Conservation (phyloP, 23 red algal genomes). For the Gracilaria gracilis region DNA sequence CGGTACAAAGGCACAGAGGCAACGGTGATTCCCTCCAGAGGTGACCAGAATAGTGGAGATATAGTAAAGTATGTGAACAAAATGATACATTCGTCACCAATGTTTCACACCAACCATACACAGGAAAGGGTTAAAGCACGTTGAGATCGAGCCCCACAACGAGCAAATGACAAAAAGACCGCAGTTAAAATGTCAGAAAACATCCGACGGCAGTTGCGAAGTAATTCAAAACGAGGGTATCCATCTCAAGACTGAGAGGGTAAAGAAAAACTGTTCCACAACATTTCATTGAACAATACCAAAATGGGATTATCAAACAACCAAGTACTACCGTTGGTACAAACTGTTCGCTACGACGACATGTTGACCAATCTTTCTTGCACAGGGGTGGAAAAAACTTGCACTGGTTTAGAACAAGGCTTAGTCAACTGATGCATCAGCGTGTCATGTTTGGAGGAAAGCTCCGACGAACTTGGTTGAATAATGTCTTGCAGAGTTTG, state of each 20-base stretch:
- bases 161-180: too few species aligned
- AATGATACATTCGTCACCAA: background rate
- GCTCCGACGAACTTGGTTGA: background rate
- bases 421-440: background rate
- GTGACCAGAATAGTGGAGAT: too few species aligned
- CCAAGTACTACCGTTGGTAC: background rate
- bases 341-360: background rate
- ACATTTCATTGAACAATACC: background rate
- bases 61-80: too few species aligned
- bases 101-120: background rate
- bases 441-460: background rate
- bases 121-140: too few species aligned
- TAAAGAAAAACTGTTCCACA: background rate
- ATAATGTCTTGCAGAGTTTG: background rate
- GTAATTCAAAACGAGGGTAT: background rate
- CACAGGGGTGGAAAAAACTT: conserved; percentile 23
- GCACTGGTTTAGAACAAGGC: background rate
- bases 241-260: background rate
- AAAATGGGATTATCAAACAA: background rate
- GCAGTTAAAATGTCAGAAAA: background rate
- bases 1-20: background rate
- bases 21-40: too few species aligned
- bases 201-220: background rate
- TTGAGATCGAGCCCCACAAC: too few species aligned
- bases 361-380: background rate